A percentile compares a stretch with the other conserved stretches of the same genome.
phyloP scores from a whole-genome alignment of 768 basidiomycete genomes.

The Pleurotus tuber-regium region DNA sequence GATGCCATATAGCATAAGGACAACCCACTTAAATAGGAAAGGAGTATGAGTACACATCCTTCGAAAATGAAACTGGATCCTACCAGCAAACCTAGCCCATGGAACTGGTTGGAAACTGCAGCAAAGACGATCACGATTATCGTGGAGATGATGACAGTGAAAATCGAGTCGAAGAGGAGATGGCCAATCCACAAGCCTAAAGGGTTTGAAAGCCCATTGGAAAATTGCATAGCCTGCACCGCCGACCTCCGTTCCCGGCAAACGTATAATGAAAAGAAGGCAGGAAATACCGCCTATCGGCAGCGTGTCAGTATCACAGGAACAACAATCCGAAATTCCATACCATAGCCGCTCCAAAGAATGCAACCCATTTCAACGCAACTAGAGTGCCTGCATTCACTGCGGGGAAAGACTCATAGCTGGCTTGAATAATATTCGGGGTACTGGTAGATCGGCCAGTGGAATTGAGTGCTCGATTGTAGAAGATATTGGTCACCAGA shows the following conservation, averaged over 20 bases:
- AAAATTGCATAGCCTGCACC: constrained; percentile 81
- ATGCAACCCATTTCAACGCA: constrained; percentile 71
- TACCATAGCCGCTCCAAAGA: constrained; percentile 75
- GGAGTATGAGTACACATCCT: too few species aligned
- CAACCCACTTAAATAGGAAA: constrained; percentile 68
- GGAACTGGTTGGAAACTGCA: constrained; percentile 56
- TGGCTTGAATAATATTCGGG: constrained; percentile 55
- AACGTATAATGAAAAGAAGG: constrained; percentile 78
- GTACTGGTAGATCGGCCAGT: constrained; percentile 34
- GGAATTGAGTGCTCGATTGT: constrained; percentile 57
- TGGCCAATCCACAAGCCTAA: constrained; percentile 79
- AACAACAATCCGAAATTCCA: constrained; percentile 14
- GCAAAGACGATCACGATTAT: constrained; percentile 64
- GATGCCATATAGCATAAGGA: constrained; percentile 68
- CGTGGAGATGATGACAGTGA: constrained; percentile 57
- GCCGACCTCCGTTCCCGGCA: constrained; percentile 67
- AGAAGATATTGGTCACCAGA: constrained; percentile 63
- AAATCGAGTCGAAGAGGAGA: constrained; percentile 67
- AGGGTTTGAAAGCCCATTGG: constrained; percentile 70
- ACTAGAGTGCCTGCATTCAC: constrained; percentile 53
- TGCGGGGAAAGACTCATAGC: constrained; percentile 56
- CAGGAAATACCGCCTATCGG: constrained; percentile 68
- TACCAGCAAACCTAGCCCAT: constrained; percentile 65
- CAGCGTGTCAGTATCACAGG: background rate
- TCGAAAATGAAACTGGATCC: constrained; percentile 17